Conservation (phyloP, 139 green algal genomes). For the Deuterostichococcus epilithicus region DNA sequence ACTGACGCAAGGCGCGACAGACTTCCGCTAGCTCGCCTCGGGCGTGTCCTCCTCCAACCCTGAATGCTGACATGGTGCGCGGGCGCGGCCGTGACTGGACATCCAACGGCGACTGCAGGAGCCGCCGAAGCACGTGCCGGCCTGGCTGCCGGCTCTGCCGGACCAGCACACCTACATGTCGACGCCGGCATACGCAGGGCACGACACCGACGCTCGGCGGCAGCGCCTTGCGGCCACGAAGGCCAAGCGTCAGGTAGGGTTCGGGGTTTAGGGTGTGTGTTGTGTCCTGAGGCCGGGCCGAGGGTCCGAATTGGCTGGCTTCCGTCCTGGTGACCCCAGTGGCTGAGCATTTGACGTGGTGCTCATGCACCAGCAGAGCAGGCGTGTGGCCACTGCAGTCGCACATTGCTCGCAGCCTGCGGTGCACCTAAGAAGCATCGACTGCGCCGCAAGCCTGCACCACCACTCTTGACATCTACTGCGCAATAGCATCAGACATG, state of each 20-base stretch:
- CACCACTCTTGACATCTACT: too few relatives aligned
- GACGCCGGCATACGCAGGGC: conserved; percentile 13
- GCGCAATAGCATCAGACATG: too few relatives aligned
- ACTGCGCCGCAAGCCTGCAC: too few relatives aligned
- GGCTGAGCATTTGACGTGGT: too few relatives aligned
- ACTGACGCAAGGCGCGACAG: too few relatives aligned
- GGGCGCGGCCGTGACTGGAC: too few relatives aligned
- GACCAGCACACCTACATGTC: conserved; percentile 70
- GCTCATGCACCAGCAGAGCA: background rate
- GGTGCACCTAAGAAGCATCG: too few relatives aligned
- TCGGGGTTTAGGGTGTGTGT: background rate
- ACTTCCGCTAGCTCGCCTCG: too few relatives aligned
- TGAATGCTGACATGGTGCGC: too few relatives aligned
- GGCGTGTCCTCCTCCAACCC: too few relatives aligned
- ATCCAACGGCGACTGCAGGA: conserved; percentile 26
- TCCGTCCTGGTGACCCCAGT: too few relatives aligned
- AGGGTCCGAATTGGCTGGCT: background rate
- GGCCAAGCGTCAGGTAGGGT: conserved; percentile 12
- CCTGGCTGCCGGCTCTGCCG: conserved; percentile 80
- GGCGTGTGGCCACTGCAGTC: background rate
- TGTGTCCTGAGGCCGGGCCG: background rate
- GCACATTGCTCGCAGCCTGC: too few relatives aligned
- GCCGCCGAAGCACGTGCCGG: conserved; percentile 62
- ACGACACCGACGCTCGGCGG: conserved; percentile 17
- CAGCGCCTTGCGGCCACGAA: conserved; percentile 19